phyloP scores from a whole-genome alignment of 257 asterid species.

The Plantago major region DNA sequence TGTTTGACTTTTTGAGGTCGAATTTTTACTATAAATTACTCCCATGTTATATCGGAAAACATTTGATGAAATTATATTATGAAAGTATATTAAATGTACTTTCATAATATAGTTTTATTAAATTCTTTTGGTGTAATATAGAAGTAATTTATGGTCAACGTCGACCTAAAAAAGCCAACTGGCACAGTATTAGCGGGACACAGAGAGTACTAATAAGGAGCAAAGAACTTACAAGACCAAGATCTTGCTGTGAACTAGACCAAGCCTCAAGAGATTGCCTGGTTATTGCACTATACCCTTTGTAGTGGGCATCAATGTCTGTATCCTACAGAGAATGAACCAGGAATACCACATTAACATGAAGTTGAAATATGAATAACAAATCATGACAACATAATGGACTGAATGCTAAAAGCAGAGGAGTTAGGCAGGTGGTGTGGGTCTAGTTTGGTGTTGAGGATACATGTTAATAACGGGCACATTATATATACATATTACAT shows the following conservation, averaged over 20 bases:
- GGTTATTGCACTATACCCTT: constrained; percentile 68
- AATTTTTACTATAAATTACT: too few species aligned
- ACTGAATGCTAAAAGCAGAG: background rate
- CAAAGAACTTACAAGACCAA: constrained; percentile 75
- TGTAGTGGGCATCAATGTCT: constrained; percentile 67
- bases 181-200: background rate
- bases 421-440: too few species aligned
- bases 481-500: too few species aligned
- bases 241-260: constrained; percentile 84
- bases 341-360: background rate
- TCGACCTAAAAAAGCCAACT: background rate
- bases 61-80: too few species aligned
- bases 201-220: background rate
- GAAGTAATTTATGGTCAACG: too few species aligned
- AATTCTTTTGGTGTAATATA: too few species aligned
- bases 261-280: constrained; percentile 87
- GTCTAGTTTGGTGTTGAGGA: too few species aligned
- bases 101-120: too few species aligned
- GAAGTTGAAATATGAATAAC: background rate
- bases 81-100: too few species aligned
- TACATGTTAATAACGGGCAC: too few species aligned
- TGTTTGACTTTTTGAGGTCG: too few species aligned
- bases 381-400: background rate
- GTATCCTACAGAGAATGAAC: constrained; percentile 41
- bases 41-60: too few species aligned